A percentile compares a stretch with the other conserved stretches of the same genome.
Evolutionary conservation across 2,329 filamentous ascomycete species (phyloP).

Genomic region (Colletotrichum truncatum): DNA sequence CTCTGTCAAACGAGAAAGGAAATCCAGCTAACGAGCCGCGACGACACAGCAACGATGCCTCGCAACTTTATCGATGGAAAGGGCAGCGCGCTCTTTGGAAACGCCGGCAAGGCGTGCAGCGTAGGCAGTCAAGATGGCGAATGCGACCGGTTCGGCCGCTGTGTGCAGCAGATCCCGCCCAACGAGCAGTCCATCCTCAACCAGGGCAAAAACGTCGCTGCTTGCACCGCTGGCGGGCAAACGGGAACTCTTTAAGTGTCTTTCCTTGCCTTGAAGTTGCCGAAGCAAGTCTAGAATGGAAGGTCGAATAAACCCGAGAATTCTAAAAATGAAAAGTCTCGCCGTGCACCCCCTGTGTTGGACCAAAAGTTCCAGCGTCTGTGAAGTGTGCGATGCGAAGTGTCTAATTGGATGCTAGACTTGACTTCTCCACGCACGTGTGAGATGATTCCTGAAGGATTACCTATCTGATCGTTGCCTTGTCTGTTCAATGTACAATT

Average conservation of each 20-base stretch:
- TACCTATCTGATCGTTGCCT: no score
- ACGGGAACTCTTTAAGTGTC: slow-evolving; percentile 11
- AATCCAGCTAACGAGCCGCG: background rate
- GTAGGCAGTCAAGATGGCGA: slow-evolving; percentile 18
- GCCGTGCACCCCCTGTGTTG: no score
- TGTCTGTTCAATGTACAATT: no score
- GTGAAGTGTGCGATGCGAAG: no score
- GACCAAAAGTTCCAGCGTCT: no score
- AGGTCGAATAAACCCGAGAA: no score
- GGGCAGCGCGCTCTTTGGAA: slow-evolving; percentile 21
- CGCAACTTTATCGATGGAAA: slow-evolving; percentile 16
- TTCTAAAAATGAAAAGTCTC: no score
- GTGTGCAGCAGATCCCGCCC: slow-evolving; percentile 11
- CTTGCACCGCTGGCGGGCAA: slow-evolving; percentile 21
- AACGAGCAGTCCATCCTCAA: slow-evolving; percentile 17
- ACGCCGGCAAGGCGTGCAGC: slow-evolving; percentile 8
- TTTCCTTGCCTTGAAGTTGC: no score
- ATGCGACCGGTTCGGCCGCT: slow-evolving; percentile 21
- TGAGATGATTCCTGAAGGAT: no score
- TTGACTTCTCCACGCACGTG: no score
- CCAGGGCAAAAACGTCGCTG: slow-evolving; percentile 8
- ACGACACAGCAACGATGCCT: background rate
- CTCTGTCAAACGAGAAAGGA: rapidly evolving
- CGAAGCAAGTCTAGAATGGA: no score
- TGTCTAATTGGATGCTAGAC: no score